Evolutionary conservation across 75 land plant species (phyloP), one percentile per base, ranked within the genome.

Genomic region (Pinus albicaulis): DNA sequence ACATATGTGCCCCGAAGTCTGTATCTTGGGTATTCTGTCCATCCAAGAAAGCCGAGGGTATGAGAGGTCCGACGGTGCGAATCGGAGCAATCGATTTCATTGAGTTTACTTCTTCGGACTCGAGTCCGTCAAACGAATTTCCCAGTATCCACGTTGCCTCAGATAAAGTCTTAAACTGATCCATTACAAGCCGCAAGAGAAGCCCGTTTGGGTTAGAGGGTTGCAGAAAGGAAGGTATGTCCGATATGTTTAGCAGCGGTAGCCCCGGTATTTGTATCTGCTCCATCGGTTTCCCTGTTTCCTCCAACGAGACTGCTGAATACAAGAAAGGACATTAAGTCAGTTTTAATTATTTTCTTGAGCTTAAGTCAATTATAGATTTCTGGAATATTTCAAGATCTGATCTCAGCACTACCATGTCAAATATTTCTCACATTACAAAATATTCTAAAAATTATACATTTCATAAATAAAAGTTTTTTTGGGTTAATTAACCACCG

Each of bases 41-140:
- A 5, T 41, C 48, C 6, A 41, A 5, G 7, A 41, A 41, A 5
- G 48, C 48, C 26, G 68, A 20, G 74, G 76, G 76, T 76, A 83
- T 76, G 15, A 92, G 80, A 0, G 95, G 95, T 25, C 92, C 95
- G 15, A 92, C 82, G 10, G 87, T 53, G 74, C 75, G 80, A 17
- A 88, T 56, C 19, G 22, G 71, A 22, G n/a, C 22, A 7, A 69
- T 0, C 20, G 74, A 34, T 8, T 81, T 56, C 75, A 86, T 74
- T 57, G 82, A 75, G 0, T 79, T 75, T 23, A 92, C 64, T 5
- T 79, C 69, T 3, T 82, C 84, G 16, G 55, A 59, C 77, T 92
- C 95, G 24, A 92, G 83, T 62, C 82, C 92, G 0, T 86, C 65
- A 73, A 87, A 87, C 13, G 90, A 77, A 71, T 92, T 87, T 71